phyloP scores from a whole-genome alignment of 805 yeast genomes.

The Komagataella pastoris region DNA sequence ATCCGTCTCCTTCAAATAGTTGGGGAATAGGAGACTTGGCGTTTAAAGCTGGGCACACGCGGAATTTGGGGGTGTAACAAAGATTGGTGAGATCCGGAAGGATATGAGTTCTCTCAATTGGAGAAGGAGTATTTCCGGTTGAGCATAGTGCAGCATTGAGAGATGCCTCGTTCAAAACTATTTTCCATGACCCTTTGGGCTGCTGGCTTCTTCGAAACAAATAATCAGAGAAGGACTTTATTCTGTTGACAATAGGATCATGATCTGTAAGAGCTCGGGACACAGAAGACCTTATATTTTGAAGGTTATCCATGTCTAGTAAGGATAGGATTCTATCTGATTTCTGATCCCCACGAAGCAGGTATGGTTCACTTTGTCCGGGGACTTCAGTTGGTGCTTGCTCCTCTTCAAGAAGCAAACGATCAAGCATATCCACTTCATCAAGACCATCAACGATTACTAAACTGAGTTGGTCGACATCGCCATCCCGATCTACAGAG shows the following conservation, averaged over 20 bases:
- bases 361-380: background rate
- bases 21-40: background rate
- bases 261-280: background rate
- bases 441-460: background rate
- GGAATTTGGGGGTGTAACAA: background rate
- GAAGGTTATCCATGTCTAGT: background rate
- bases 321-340: background rate
- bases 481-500: background rate
- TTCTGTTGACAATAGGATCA: background rate
- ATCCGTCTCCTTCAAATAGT: background rate
- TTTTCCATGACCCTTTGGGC: constrained; percentile 9
- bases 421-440: background rate
- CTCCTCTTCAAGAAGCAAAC: background rate
- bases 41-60: background rate
- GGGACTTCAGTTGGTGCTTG: background rate
- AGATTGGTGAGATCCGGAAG: constrained; percentile 1
- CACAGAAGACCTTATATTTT: background rate
- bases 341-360: background rate
- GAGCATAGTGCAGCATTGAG: constrained; percentile 24
- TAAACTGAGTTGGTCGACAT: background rate
- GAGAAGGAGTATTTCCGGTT: constrained; percentile 11
- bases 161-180: constrained; percentile 21
- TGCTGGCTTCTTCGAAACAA: background rate
- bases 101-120: background rate
- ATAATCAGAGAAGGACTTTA: background rate